Evolutionary conservation across 2,329 filamentous ascomycete genomes (phyloP).

Genomic region (Mycocentrospora acerina): DNA sequence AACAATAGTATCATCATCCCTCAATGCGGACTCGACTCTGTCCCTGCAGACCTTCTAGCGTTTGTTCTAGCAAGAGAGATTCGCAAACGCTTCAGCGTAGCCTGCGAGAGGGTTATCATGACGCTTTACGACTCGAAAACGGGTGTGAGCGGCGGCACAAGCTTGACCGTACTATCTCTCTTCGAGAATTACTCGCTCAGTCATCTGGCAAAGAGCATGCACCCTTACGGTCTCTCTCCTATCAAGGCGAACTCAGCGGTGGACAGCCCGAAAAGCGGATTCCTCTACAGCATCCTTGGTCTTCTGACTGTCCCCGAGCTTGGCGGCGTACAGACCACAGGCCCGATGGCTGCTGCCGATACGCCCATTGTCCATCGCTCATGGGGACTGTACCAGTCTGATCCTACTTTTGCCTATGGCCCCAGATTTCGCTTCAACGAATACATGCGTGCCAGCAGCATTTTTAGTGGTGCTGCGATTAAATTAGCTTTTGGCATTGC

Average conservation of each 20-base stretch:
- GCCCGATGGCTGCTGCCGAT: slow-evolving; percentile 55
- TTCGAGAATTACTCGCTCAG: slow-evolving; percentile 51
- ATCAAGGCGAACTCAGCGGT: slow-evolving; percentile 43
- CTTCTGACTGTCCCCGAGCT: slow-evolving; percentile 57
- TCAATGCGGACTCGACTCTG: slow-evolving; percentile 62
- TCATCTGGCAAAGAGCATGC: slow-evolving; percentile 51
- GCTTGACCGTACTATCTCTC: slow-evolving; percentile 65
- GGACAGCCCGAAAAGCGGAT: slow-evolving; percentile 35
- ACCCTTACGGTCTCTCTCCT: slow-evolving; percentile 55
- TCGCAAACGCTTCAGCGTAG: slow-evolving; percentile 53
- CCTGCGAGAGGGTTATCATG: slow-evolving; percentile 54
- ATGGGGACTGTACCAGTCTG: slow-evolving; percentile 54
- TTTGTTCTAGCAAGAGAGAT: slow-evolving; percentile 56
- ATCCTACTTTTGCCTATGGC: slow-evolving; percentile 51
- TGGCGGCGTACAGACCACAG: slow-evolving; percentile 61
- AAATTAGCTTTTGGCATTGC: slow-evolving; percentile 52
- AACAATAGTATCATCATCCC: slow-evolving; percentile 64
- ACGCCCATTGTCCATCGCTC: slow-evolving; percentile 60
- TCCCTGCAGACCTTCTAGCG: slow-evolving; percentile 60
- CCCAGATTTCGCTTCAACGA: slow-evolving; percentile 59
- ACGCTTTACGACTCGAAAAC: slow-evolving; percentile 56
- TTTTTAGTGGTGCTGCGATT: slow-evolving; percentile 50
- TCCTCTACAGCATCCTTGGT: slow-evolving; percentile 51
- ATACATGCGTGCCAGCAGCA: slow-evolving; percentile 55
- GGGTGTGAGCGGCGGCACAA: slow-evolving; percentile 56